These are phyloP conservation scores for Phytophthora pseudosyringae DNA, from an alignment of 352 stramenopile genomes.

Conservation along the genomic window DNA sequence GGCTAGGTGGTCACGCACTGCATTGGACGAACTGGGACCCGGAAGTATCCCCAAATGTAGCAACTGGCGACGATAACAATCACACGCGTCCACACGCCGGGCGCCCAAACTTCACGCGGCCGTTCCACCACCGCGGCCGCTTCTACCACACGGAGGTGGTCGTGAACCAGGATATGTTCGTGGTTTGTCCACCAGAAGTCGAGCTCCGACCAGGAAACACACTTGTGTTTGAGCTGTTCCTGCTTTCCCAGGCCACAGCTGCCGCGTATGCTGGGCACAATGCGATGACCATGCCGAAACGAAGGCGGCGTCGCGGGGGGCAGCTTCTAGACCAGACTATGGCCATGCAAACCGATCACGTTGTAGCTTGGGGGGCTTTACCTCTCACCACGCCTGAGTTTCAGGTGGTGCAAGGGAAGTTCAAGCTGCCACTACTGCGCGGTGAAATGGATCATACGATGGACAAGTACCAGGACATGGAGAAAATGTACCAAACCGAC, in stretches of 20 bases:
- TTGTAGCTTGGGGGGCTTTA: slow-evolving; percentile 88
- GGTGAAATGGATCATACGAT: slow-evolving; percentile 87
- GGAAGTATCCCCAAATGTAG: slow-evolving; percentile 30
- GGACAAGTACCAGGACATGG: slow-evolving; percentile 77
- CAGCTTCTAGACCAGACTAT: slow-evolving; percentile 23
- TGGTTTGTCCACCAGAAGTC: slow-evolving; percentile 74
- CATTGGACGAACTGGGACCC: slow-evolving; percentile 78
- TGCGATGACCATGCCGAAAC: slow-evolving; percentile 9
- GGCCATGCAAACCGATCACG: slow-evolving; percentile 51
- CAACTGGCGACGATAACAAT: slow-evolving; percentile 2
- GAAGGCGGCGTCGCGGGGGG: slow-evolving; percentile 15
- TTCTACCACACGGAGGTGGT: slow-evolving; percentile 86
- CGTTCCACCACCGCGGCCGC: slow-evolving; percentile 79
- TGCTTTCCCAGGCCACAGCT: slow-evolving; percentile 27
- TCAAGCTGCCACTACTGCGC: slow-evolving; percentile 83
- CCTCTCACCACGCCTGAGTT: slow-evolving; percentile 76
- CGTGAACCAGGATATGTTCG: slow-evolving; percentile 82
- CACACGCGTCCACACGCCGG: slow-evolving; percentile 6
- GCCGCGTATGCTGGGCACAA: slow-evolving; percentile 11
- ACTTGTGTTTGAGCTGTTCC: slow-evolving; percentile 64
- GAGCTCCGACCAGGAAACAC: slow-evolving; percentile 65
- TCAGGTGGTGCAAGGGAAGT: slow-evolving; percentile 72
- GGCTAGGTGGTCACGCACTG: slow-evolving; percentile 79
- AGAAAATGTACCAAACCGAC: slow-evolving; percentile 68
- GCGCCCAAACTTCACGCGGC: slow-evolving; percentile 67